Percentiles rank a stretch among this genome's conserved stretches.
Conservation (phyloP, 2,329 filamentous ascomycete species). For the Botrytis fragariae region DNA sequence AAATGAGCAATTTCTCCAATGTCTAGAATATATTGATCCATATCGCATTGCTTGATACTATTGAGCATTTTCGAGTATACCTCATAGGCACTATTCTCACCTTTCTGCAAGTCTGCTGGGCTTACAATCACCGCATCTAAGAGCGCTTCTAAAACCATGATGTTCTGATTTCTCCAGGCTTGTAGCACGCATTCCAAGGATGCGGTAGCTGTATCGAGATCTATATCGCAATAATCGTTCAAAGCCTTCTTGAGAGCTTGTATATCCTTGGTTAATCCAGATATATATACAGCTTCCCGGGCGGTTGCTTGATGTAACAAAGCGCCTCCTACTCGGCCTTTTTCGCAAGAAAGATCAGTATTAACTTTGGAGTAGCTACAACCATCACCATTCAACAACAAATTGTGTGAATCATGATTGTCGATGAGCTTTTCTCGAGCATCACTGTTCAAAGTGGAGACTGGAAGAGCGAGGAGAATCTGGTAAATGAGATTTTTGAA, state of each 20-base stretch:
- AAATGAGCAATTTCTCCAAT: conserved; percentile 10
- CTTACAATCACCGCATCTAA: neutral
- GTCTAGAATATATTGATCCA: conserved; percentile 13
- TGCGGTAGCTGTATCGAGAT: conserved; percentile 20
- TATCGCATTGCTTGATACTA: conserved; percentile 11
- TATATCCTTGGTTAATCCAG: conserved; percentile 18
- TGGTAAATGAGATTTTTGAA: conserved; percentile 35
- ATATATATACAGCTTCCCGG: conserved; percentile 21
- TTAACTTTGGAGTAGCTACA: conserved; percentile 10
- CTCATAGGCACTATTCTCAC: neutral
- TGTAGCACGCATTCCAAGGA: conserved; percentile 23
- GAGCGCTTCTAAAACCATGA: neutral
- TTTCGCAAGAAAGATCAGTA: neutral
- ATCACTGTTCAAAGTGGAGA: neutral
- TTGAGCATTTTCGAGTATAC: conserved; percentile 7
- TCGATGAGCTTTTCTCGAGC: neutral
- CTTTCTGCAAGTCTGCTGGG: neutral
- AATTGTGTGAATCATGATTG: neutral
- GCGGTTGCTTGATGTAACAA: conserved; percentile 20
- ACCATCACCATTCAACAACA: neutral
- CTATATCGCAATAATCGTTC: neutral
- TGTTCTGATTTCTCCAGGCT: conserved; percentile 18
- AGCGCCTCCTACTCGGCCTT: neutral
- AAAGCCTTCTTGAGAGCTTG: conserved; percentile 15
- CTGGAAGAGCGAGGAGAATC: conserved; percentile 8